Base-by-base conservation (phyloP, 352 stramenopile species). In the Elongisporangium prolatum region DNA sequence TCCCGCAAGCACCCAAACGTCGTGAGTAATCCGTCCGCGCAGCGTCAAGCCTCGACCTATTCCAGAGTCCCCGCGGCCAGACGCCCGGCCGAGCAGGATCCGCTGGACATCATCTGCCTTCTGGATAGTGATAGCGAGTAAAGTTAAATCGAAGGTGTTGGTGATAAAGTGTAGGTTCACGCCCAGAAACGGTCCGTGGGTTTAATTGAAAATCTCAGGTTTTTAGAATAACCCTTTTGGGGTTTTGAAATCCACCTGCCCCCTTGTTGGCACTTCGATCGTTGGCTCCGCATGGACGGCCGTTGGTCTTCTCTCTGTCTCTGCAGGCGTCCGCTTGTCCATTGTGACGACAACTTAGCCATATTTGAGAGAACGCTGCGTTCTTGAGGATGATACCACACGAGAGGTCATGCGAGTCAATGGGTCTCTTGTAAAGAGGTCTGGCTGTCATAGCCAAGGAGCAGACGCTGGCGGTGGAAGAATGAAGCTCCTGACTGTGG, bases 101-200 rank as follows among this genome's bases (percentile, higher is more conserved):
- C 72, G 16, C 70, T 84, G 59, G 80, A 90, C 55, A 84, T 92
- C 28, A 92, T 92, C 58, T 87, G 71, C 59, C 72, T 92, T 54
- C 37, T 92, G 67, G 83, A 92, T 66, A 92, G 80, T 52, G 82
- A 91, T 61, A 91, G 82, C 61, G 82, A 88, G 53, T 84, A 67
- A 85, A 44, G 34, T 44, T 44, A 44, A 44, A 4, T 44, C 34
- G 34, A 44, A 44, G 0, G 34, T 3, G 3, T 9, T 44, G 2
- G 34, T 44, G 34, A 44, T 17, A 44, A 38, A 44, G 34, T 44
- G 34, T 44, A 44, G 34, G 10, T 44, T 44, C 34, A 14, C 28
- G 4, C 13, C 8, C 28, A 13, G 28, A 13, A 38, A 38, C 28
- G 28, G 8, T 9, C 28, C 28, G 13, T 38, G 28, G 34, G 34